Percentiles rank a stretch among this genome's conserved stretches.
Conservation (phyloP, 306 rosid genomes). For the Sesbania bispinosa region DNA sequence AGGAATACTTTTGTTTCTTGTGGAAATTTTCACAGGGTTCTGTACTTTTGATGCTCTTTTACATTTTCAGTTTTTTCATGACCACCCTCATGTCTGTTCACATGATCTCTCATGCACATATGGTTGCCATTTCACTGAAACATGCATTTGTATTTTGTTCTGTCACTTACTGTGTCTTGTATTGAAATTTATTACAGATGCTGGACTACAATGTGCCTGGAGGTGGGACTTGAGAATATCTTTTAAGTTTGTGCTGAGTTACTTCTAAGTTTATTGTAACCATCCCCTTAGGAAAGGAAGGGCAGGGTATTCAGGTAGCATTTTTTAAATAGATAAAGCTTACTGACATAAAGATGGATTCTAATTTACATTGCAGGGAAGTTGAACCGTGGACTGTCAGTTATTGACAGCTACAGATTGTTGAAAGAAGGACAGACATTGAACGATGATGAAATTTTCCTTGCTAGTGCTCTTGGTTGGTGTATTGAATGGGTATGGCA, state of each 20-base stretch:
- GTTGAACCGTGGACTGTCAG: constrained; percentile 60
- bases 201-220: constrained; percentile 95
- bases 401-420: constrained; percentile 51
- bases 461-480: constrained; percentile 62
- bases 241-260: constrained; percentile 12
- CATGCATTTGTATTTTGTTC: background rate
- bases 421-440: constrained; percentile 46
- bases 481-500: constrained; percentile 59
- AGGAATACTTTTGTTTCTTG: no score
- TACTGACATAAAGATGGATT: constrained; percentile 14
- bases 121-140: background rate
- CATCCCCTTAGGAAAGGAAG: background rate
- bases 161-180: constrained; percentile 19
- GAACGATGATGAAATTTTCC: constrained; percentile 54
- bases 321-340: background rate
- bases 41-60: background rate
- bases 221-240: constrained; percentile 46
- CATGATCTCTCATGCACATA: background rate
- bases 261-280: background rate
- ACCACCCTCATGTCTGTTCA: no score
- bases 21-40: constrained; percentile 15
- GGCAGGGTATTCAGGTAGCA: background rate
- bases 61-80: background rate
- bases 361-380: constrained; percentile 43
- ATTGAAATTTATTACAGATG: constrained; percentile 43